These are phyloP conservation scores for Casuarina cunninghamiana DNA, from an alignment of 306 rosid genomes.

Conservation along the genomic window DNA sequence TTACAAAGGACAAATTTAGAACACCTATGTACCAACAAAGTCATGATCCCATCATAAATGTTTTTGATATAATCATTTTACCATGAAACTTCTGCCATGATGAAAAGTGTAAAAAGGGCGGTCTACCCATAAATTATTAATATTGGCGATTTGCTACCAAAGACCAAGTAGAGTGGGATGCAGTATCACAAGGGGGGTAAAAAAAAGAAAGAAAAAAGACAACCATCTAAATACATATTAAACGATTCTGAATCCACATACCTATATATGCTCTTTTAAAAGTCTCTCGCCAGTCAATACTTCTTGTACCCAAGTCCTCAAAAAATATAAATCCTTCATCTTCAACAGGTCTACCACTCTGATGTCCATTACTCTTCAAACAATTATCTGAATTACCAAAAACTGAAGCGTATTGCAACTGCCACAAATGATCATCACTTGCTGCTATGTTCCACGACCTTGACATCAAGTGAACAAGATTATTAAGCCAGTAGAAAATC, in stretches of 20 bases:
- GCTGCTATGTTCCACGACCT: slow-evolving; percentile 92
- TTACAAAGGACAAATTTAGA: background rate
- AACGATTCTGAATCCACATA: slow-evolving; percentile 21
- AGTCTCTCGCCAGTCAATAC: slow-evolving; percentile 60
- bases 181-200: slow-evolving; percentile 4
- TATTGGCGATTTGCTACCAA: background rate
- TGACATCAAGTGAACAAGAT: slow-evolving; percentile 34
- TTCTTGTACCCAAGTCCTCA: slow-evolving; percentile 14
- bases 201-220: slow-evolving; percentile 11
- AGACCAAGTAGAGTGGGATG: background rate
- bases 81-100: background rate
- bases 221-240: slow-evolving; percentile 3
- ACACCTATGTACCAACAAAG: background rate
- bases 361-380: background rate
- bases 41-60: background rate
- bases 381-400: slow-evolving; percentile 41
- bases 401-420: slow-evolving; percentile 48
- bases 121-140: background rate
- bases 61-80: background rate
- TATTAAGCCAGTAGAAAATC: slow-evolving; percentile 4
- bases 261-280: slow-evolving; percentile 64
- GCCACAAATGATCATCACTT: slow-evolving; percentile 68
- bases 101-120: background rate
- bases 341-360: slow-evolving; percentile 26
- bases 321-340: slow-evolving; percentile 19